Evolutionary conservation across 441 rosid species (phyloP), one percentile per base, ranked within the genome.

Genomic region (Croton laevigatus): DNA sequence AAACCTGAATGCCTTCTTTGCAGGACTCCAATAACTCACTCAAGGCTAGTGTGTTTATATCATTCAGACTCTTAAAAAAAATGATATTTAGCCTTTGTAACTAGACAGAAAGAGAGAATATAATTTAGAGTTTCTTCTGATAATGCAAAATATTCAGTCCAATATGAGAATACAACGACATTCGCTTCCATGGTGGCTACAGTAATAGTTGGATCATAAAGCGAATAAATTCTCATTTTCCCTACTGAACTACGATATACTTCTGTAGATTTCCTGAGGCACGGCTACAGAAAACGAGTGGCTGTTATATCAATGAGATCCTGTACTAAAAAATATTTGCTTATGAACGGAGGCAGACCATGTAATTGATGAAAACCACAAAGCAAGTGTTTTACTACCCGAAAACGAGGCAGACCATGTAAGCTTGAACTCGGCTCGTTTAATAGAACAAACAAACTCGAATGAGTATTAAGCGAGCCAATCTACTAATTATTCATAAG

Each of bases 1-100:
- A 94, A 92, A 86, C 96, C 91, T 0, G 97, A 92, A 76, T 92
- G 99, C 70, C 96, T 98, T n/a, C 90, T 92, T 42, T 92, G 94
- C 82, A 96, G 97, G 11, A 84, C 97, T 12, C 87, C 93, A 8
- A 83, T 92, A 32, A 84, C 91, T 40, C 99, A 92, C 76, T 90
- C 96, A 48, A 87, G 91, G 82, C 73, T 92, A 53, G 99, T 94
- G 48, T 90, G 91, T 75, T 76, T 92, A 67, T 90, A 90, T 70
- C 91, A 91, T 77, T 94, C 97, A 20, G 97, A 94, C 66, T 94
- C 90, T 81, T 94, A 83, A 82, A 11, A n/a, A 45, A 20, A 22
- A 44, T 45, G 32, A 5, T 27, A 17, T 40, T 65, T 57, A 19
- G 20, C 54, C 42, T 34, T 20, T 38, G 7, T 34, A 12, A 17